These are phyloP conservation scores for Solanum boliviense DNA, from an alignment of 257 asterid genomes.

Conservation along the genomic window DNA sequence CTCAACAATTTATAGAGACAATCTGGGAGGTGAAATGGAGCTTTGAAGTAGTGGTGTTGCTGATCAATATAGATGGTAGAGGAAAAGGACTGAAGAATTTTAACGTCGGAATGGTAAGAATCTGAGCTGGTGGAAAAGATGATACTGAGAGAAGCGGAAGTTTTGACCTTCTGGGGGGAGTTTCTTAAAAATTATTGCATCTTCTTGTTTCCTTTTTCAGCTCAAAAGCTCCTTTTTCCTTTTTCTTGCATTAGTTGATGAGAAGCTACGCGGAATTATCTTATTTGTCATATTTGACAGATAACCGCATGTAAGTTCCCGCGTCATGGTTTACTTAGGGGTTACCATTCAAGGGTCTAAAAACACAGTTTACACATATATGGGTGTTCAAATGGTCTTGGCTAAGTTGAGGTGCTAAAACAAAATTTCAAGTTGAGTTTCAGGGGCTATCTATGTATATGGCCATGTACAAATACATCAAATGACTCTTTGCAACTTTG, in stretches of 20 bases:
- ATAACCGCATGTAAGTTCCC: not conserved
- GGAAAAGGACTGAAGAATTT: not conserved
- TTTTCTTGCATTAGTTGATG: not conserved
- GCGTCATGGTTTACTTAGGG: not conserved
- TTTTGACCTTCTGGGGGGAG: not conserved
- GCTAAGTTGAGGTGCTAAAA: not conserved
- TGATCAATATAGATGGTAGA: not conserved
- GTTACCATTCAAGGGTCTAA: not conserved
- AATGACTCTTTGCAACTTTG: not conserved
- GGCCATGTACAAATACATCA: not conserved
- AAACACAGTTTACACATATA: not conserved
- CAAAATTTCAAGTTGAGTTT: not conserved
- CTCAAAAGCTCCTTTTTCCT: not conserved
- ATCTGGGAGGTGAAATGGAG: not conserved
- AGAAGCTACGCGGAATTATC: not conserved
- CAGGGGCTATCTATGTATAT: not conserved
- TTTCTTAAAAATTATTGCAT: not conserved
- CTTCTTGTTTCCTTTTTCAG: not conserved
- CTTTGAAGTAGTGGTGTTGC: not conserved
- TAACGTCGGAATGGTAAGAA: not conserved
- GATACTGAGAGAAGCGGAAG: not conserved
- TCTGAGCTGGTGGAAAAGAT: not conserved
- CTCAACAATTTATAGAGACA: not conserved
- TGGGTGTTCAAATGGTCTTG: not conserved
- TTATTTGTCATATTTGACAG: not conserved